A percentile compares a stretch with the other conserved stretches of the same genome.
Conservation (phyloP, 768 basidiomycete genomes). For the Lactifluus echinatus region DNA sequence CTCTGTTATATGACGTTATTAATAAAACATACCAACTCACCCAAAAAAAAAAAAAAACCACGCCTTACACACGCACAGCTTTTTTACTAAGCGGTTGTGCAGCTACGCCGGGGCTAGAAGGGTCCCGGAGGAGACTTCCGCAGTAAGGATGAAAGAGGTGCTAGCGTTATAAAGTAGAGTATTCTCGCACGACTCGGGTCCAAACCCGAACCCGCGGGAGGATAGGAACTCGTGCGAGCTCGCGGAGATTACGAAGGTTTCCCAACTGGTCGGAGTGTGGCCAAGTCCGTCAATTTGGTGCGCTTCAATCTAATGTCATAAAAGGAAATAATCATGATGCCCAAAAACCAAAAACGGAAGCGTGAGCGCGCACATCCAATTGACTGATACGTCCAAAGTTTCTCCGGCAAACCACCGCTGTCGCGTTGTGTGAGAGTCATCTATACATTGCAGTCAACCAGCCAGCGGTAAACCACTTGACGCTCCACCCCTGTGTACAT, state of each 20-base stretch:
- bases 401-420: neutral
- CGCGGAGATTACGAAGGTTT: slow-evolving; percentile 18
- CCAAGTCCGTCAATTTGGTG: neutral
- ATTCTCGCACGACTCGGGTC: too few species aligned
- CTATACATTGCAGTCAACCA: too few species aligned
- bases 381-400: neutral
- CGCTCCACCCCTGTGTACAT: neutral
- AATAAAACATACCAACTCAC: too few species aligned
- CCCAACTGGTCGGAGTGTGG: slow-evolving; percentile 16
- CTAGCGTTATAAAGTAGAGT: too few species aligned
- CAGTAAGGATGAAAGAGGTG: too few species aligned
- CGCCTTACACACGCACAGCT: too few species aligned
- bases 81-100: too few species aligned
- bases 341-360: slow-evolving; percentile 3
- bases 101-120: too few species aligned
- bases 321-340: slow-evolving; percentile 8
- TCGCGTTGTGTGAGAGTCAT: neutral
- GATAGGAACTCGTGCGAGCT: slow-evolving; percentile 5
- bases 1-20: too few species aligned
- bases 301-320: neutral
- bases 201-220: slow-evolving; percentile 16
- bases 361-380: neutral
- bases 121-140: too few species aligned
- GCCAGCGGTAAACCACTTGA: too few species aligned
- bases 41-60: too few species aligned